A percentile compares a stretch with the other conserved stretches of the same genome.
Conservation (phyloP, 192 early-diverging fungal genomes). For the Coemansia sp. region DNA sequence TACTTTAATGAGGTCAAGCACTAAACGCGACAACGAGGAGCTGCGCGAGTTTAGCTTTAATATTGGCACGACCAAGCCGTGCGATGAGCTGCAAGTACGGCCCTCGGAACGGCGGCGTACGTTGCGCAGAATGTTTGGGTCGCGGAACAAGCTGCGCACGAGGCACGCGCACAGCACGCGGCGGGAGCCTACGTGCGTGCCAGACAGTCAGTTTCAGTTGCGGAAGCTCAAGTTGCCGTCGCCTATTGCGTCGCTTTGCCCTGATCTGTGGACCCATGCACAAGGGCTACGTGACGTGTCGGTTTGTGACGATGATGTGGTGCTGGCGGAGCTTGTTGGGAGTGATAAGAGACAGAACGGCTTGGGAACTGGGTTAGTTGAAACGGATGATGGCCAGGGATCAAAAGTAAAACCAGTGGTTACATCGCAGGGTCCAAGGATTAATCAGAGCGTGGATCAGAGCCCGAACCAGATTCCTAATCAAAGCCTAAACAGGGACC, state of each 20-base stretch:
- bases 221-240: constrained; percentile 24
- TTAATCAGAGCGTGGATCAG: no score
- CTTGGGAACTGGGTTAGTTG: no score
- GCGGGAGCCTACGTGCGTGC: background rate
- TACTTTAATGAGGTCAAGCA: no score
- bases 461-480: no score
- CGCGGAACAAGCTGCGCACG: background rate
- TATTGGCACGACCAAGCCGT: constrained; percentile 15
- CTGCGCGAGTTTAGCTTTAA: constrained; percentile 25
- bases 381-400: no score
- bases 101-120: background rate
- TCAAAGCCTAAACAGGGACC: no score
- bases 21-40: constrained; percentile 2
- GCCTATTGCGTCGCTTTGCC: constrained; percentile 20
- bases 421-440: no score
- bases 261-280: constrained; percentile 1
- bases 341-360: no score
- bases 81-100: background rate
- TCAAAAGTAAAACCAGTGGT: no score
- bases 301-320: constrained; percentile 4
- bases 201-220: constrained; percentile 6
- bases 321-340: background rate
- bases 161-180: background rate
- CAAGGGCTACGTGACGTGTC: background rate
- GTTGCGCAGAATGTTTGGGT: background rate